These are phyloP conservation scores for Cyclanthera cordifolia DNA, from an alignment of 306 rosid species.

Conservation along the genomic window DNA sequence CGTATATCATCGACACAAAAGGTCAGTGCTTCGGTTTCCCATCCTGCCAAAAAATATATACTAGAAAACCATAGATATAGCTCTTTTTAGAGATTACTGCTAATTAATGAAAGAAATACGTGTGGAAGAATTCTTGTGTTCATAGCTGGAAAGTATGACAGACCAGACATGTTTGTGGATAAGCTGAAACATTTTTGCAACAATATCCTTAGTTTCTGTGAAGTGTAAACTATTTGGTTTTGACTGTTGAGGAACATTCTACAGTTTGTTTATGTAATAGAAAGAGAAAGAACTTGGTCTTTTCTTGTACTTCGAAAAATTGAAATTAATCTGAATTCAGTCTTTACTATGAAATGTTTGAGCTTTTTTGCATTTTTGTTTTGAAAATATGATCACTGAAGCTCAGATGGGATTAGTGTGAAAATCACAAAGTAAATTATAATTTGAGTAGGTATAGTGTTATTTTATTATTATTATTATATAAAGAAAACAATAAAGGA, in stretches of 20 bases:
- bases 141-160: slow-evolving; percentile 1
- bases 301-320: neutral
- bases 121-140: neutral
- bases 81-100: neutral
- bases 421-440: neutral
- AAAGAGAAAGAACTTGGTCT: slow-evolving; percentile 2
- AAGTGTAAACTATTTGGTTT: neutral
- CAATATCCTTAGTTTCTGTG: neutral
- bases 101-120: neutral
- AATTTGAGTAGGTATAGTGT: neutral
- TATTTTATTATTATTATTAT: too few species aligned
- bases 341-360: neutral
- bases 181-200: slow-evolving; percentile 1
- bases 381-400: neutral
- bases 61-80: slow-evolving; percentile 10
- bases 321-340: neutral
- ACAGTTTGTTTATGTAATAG: slow-evolving; percentile 2
- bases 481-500: neutral
- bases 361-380: neutral
- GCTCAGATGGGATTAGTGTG: neutral
- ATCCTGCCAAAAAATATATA: neutral
- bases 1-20: neutral
- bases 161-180: slow-evolving; percentile 1
- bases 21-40: neutral
- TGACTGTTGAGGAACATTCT: slow-evolving; percentile 3